Conservation (phyloP, 495 filamentous ascomycete species). For the Lophium mytilinum region DNA sequence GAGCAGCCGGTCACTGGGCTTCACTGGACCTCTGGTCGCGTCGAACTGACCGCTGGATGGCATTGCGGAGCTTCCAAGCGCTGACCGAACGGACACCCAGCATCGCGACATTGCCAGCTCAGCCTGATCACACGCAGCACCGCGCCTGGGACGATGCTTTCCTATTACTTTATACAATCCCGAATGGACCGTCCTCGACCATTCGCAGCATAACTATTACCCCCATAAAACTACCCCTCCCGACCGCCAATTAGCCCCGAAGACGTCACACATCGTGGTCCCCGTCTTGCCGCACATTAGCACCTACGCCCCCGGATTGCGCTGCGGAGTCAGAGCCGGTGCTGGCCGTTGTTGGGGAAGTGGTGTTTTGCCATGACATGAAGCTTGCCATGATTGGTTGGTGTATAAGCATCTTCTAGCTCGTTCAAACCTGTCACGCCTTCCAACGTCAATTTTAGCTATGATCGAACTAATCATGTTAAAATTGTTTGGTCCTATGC, state of each 20-base stretch:
- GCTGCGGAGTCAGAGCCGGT: background rate
- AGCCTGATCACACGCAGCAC: background rate
- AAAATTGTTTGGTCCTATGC: no score
- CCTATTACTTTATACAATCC: constrained; percentile 1
- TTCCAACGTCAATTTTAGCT: no score
- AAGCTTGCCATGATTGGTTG: no score
- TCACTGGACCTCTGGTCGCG: background rate
- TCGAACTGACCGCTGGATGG: background rate
- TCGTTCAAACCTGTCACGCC: no score
- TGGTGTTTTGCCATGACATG: no score
- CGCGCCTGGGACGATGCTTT: background rate
- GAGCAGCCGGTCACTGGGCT: background rate
- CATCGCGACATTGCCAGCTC: background rate
- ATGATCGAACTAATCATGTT: no score
- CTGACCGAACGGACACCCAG: background rate
- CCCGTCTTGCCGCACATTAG: background rate
- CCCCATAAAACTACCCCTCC: constrained; percentile 1
- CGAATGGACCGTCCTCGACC: background rate
- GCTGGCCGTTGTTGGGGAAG: background rate
- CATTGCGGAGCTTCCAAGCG: background rate
- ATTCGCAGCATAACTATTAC: background rate
- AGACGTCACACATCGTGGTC: background rate
- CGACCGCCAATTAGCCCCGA: background rate
- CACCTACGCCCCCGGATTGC: background rate
- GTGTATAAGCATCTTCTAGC: no score